Percentiles rank a stretch among this genome's conserved stretches.
Conservation (phyloP, 129 eudicot genomes). For the Tagetes patula region DNA sequence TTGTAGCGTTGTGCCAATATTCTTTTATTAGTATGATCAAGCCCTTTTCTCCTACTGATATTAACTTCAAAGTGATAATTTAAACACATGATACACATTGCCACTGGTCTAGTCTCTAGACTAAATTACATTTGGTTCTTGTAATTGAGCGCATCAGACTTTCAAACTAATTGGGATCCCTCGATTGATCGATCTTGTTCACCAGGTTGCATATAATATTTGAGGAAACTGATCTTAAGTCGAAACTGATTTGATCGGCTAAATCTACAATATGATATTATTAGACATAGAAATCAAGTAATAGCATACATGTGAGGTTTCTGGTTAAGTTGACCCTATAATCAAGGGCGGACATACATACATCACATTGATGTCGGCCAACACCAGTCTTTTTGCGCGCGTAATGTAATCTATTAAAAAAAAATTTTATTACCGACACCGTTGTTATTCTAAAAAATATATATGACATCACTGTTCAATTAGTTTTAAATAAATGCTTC, state of each 20-base stretch:
- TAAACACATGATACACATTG: slow-evolving; percentile 1
- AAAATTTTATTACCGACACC: too few relatives aligned
- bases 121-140: background rate
- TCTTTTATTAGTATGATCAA: background rate
- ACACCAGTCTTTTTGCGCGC: too few relatives aligned
- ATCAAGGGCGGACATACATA: too few relatives aligned
- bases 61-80: slow-evolving; percentile 26
- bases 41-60: background rate
- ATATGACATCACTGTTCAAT: too few relatives aligned
- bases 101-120: background rate
- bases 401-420: too few relatives aligned
- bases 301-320: background rate
- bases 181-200: background rate
- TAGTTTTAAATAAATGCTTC: too few relatives aligned
- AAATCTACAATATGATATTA: background rate
- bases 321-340: slow-evolving; percentile 9
- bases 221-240: background rate
- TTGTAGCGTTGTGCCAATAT: slow-evolving; percentile 6
- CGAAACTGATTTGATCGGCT: background rate
- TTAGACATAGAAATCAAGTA: background rate
- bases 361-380: too few relatives aligned
- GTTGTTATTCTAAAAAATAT: too few relatives aligned
- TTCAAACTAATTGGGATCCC: background rate
- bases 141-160: background rate
- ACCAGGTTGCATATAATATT: background rate